Conservation (phyloP, 495 filamentous ascomycete species). For the Penicillium bialowiezense region DNA sequence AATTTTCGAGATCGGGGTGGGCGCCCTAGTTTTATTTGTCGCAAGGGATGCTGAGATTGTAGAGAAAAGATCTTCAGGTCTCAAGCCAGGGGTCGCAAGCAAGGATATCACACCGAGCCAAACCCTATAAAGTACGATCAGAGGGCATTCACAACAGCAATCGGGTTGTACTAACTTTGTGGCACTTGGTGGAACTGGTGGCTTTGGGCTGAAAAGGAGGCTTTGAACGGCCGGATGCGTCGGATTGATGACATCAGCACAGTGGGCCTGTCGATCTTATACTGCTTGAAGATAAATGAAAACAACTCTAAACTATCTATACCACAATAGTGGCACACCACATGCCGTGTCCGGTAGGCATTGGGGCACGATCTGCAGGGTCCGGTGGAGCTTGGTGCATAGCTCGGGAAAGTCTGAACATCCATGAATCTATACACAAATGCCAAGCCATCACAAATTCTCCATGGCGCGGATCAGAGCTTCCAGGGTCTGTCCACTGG, state of each 20-base stretch:
- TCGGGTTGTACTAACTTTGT: background rate
- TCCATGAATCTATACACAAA: too few relatives aligned
- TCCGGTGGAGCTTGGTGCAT: too few relatives aligned
- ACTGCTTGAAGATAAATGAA: background rate
- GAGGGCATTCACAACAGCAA: background rate
- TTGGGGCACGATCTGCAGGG: too few relatives aligned
- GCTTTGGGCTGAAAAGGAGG: background rate
- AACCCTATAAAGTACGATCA: too few relatives aligned
- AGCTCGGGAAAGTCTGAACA: too few relatives aligned
- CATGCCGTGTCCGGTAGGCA: too few relatives aligned
- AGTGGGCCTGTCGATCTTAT: background rate
- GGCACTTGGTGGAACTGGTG: background rate
- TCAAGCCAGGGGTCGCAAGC: background rate
- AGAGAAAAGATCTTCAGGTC: background rate
- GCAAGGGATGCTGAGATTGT: background rate
- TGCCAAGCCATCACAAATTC: background rate
- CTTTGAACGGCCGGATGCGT: background rate
- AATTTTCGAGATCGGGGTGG: background rate
- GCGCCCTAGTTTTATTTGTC: background rate
- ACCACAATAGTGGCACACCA: too few relatives aligned
- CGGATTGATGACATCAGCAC: slow-evolving; percentile 5
- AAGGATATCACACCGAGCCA: background rate
- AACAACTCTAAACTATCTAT: too few relatives aligned
- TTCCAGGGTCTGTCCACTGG: background rate
- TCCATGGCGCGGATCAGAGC: slow-evolving; percentile 2